Percentiles rank a stretch among this genome's conserved stretches.
Conservation (phyloP, 345 rosid species). For the Eucalyptus leucophloia region DNA sequence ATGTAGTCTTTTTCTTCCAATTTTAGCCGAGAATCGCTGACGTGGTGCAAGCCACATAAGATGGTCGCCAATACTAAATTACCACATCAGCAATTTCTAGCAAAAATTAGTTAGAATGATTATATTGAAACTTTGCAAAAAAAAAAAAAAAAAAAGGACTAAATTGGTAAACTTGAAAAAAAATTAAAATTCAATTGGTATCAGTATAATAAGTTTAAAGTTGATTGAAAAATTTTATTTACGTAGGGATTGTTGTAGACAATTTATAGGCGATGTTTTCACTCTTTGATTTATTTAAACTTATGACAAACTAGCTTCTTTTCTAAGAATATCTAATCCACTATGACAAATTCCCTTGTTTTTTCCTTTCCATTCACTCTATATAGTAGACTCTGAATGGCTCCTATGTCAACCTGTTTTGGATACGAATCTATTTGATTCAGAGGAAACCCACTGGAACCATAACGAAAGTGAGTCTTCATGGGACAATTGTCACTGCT, state of each 20-base stretch:
- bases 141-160: neutral
- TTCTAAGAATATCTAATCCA: neutral
- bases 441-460: accelerated
- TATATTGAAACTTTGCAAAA: neutral
- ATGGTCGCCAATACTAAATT: neutral
- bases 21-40: accelerated
- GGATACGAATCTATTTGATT: no score
- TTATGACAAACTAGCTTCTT: neutral
- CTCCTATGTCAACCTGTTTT: no score
- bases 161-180: neutral
- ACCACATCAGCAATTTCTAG: accelerated
- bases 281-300: neutral
- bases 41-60: accelerated
- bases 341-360: neutral
- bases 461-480: no score
- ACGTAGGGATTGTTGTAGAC: neutral
- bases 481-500: no score
- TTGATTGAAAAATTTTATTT: neutral
- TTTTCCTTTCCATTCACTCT: no score
- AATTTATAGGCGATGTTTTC: neutral
- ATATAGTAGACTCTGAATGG: no score
- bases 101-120: accelerated
- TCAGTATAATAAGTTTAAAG: accelerated
- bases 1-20: neutral
- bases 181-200: neutral